Evolutionary conservation across 2,329 filamentous ascomycete species (phyloP), one percentile per base, ranked within the genome.

Genomic region (Colletotrichum sp.): DNA sequence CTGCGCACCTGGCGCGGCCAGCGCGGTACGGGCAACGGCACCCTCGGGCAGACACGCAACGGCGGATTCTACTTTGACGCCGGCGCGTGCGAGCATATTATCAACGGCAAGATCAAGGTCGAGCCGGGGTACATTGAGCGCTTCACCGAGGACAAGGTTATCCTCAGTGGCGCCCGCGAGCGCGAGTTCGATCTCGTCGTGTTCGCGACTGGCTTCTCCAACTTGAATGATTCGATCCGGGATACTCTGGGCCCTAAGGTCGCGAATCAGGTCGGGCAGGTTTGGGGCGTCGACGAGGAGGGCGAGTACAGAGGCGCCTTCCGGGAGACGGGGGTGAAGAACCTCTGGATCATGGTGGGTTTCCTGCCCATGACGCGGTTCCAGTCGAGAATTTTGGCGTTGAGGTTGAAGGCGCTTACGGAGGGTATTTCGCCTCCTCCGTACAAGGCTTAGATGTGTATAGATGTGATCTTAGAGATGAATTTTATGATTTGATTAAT

Each of bases 151-250:
- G 43, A 52, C n/a, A 52, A 52, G 43, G 43, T 52, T 1, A 8
- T 52, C 0, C n/a, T 52, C 0, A 52, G 43, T 2, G 43, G n/a
- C n/a, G 43, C n/a, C n/a, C 43, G 43, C 1, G n/a, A 22, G n/a
- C 43, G 43, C 43, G n/a, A 52, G 43, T 52, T 52, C 4, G 43
- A 52, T 1, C 43, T 52, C 0, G 43, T 52, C 0, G 43, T 52
- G 10, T 52, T 52, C 1, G 43, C 43, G n/a, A 52, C 43, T 0
- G 43, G 43, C 2, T 52, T 52, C 43, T 52, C 43, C 1, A 52
- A 52, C 43, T 22, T 52, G 43, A 52, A 52, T 1, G 43, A 52
- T 2, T 52, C 43, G 3, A 52, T 52, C 43, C 43, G 43, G n/a
- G 43, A 52, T 0, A 52, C 43, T 0, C 43, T 52, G 0, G 43